Evolutionary conservation across 2,329 filamentous ascomycete genomes (phyloP), one percentile per base, ranked within the genome.

Genomic region (Aspergillus persii): DNA sequence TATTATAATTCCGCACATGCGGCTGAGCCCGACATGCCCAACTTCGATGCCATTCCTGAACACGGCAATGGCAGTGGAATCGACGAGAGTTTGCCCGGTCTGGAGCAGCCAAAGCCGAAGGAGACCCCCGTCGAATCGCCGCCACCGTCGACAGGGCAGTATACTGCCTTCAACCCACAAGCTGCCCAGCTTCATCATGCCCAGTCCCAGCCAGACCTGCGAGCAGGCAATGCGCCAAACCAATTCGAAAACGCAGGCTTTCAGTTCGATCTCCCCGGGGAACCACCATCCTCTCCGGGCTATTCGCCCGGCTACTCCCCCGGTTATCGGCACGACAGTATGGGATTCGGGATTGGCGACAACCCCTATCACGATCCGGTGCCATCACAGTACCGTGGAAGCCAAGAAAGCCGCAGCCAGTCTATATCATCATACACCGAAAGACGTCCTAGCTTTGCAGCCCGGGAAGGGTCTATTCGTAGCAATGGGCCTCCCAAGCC

Each of bases 251-350:
- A 77, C 62, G 72, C 90, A 66, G 81, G 85, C 2, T 89, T 89
- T 8, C 82, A 90, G 1, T 92, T 92, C 65, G 90, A 92, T 68
- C 89, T 93, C 83, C 86, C 85, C 1, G 58, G 58, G 26, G 68
- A 70, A 11, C 3, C 54, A 8, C 59, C 65, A 5, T 60, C 61
- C 8, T 61, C 58, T 9, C 59, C 59, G 33, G 41, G 36, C 36
- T 41, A 41, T 12, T 41, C 36, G 15, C 36, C 36, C 36, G 36
- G 12, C 12, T 41, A 41, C 36, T 41, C 36, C 15, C 36, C 54
- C 36, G 60, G 62, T 12, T 59, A 64, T 18, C 53, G 58, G 8
- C 61, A 58, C 29, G 62, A 61, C n/a, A 58, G 56, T 58, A 61
- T 63, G 55, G 66, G 63, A 29, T 67, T 69, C 53, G 64, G 39